phyloP scores from a whole-genome alignment of 2,329 filamentous ascomycete genomes.

The Akanthomyces lecanii region DNA sequence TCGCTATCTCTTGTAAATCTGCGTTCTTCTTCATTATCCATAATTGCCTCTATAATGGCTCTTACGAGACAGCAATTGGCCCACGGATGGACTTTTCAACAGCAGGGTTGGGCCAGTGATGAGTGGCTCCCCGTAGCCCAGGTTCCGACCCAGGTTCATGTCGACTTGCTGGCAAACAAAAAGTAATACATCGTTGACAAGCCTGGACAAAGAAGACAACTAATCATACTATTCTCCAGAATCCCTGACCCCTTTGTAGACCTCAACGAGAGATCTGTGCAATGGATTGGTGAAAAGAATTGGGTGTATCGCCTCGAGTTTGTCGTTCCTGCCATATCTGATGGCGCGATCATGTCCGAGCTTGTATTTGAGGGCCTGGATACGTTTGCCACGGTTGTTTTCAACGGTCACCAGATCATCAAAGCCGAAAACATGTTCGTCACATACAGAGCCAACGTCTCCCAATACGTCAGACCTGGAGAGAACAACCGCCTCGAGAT shows the following conservation, averaged over 20 bases:
- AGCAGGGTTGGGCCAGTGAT: slow-evolving; percentile 23
- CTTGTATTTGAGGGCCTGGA: slow-evolving; percentile 62
- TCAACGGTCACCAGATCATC: slow-evolving; percentile 52
- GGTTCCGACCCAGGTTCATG: slow-evolving; percentile 35
- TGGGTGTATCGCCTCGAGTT: slow-evolving; percentile 57
- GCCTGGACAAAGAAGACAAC: background rate
- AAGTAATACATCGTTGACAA: slow-evolving; percentile 24
- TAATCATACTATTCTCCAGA: slow-evolving; percentile 22
- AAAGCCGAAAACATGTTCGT: slow-evolving; percentile 61
- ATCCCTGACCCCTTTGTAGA: slow-evolving; percentile 56
- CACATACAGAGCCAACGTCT: slow-evolving; percentile 52
- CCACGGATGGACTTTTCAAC: slow-evolving; percentile 27
- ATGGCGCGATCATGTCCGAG: slow-evolving; percentile 30
- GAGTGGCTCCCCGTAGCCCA: slow-evolving; percentile 32
- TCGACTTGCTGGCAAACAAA: slow-evolving; percentile 34
- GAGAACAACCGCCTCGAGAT: slow-evolving; percentile 49
- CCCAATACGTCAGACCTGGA: slow-evolving; percentile 32
- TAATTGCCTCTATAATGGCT: background rate
- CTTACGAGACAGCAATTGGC: slow-evolving; percentile 16
- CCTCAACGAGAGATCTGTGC: slow-evolving; percentile 55
- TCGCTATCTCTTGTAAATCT: background rate
- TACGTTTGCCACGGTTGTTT: slow-evolving; percentile 55
- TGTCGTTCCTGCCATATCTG: slow-evolving; percentile 30
- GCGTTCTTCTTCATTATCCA: background rate
- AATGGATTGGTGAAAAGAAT: slow-evolving; percentile 59